phyloP scores from a whole-genome alignment of 108 stramenopile species.

The Pseudonitzschia multistriata region DNA sequence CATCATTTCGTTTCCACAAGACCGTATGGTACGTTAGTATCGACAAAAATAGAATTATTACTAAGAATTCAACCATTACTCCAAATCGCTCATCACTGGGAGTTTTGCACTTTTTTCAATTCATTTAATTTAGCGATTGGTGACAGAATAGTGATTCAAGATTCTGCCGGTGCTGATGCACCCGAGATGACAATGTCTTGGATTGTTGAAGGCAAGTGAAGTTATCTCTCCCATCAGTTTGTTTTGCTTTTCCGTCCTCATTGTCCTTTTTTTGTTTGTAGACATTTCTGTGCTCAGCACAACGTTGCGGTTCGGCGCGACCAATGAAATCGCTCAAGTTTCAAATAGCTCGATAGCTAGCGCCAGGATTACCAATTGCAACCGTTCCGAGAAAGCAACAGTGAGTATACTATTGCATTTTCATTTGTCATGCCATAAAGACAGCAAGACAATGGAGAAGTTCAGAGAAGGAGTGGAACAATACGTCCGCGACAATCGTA shows the following conservation, averaged over 20 bases:
- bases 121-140: conserved; percentile 36
- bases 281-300: conserved; percentile 69
- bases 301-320: conserved; percentile 56
- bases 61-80: not conserved
- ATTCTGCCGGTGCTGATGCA: conserved; percentile 23
- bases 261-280: not conserved
- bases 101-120: not conserved
- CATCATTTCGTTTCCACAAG: conserved; percentile 21
- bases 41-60: not conserved
- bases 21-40: conserved; percentile 76
- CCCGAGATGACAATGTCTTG: conserved; percentile 47
- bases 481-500: conserved; percentile 58
- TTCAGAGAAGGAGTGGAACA: conserved; percentile 57
- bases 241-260: not conserved
- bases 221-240: not conserved
- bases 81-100: not conserved
- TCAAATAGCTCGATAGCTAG: conserved; percentile 61
- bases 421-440: conserved; percentile 43
- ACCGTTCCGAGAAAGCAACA: conserved; percentile 59
- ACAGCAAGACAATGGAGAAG: conserved; percentile 42
- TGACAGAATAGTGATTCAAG: conserved; percentile 71
- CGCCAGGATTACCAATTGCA: conserved; percentile 69
- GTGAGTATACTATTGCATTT: conserved; percentile 42
- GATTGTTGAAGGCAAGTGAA: conserved; percentile 72
- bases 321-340: conserved; percentile 73